These are phyloP conservation scores for Colletotrichum sublineola DNA, from an alignment of 2,329 filamentous ascomycete genomes.

Conservation along the genomic window DNA sequence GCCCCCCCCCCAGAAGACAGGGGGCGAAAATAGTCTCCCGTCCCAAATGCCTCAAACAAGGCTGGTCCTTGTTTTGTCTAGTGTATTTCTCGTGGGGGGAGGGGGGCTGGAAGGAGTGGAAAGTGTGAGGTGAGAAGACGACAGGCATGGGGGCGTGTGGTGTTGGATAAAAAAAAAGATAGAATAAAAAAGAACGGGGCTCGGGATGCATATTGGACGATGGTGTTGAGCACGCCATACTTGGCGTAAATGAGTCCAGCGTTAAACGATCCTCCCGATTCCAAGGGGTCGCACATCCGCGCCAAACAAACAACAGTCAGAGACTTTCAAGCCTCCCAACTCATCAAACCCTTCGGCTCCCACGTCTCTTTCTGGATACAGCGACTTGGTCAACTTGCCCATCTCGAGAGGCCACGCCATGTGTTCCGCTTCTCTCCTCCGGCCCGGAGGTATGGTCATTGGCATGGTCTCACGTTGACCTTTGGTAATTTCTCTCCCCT, in stretches of 20 bases:
- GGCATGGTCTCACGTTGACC: slow-evolving; percentile 5
- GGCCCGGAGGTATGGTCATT: slow-evolving; percentile 6
- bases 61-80: slow-evolving; percentile 12
- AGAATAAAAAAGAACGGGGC: slow-evolving; percentile 20
- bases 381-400: slow-evolving; percentile 2
- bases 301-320: slow-evolving; percentile 29
- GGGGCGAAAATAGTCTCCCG: background rate
- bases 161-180: slow-evolving; percentile 13
- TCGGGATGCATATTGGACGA: slow-evolving; percentile 38
- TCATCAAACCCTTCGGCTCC: background rate
- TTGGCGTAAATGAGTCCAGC: slow-evolving; percentile 41
- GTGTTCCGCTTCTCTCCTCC: background rate
- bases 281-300: slow-evolving; percentile 15
- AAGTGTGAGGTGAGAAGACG: background rate
- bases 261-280: slow-evolving; percentile 25
- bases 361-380: slow-evolving; percentile 3
- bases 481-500: background rate
- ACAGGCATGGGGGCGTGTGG: background rate
- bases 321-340: background rate
- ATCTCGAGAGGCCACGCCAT: background rate
- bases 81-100: background rate
- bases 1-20: background rate
- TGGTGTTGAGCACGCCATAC: slow-evolving; percentile 42
- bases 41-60: background rate
- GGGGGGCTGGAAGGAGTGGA: slow-evolving; percentile 1